Evolutionary conservation across 2,329 filamentous ascomycete species (phyloP).

Genomic region (Karstenula rhodostoma): DNA sequence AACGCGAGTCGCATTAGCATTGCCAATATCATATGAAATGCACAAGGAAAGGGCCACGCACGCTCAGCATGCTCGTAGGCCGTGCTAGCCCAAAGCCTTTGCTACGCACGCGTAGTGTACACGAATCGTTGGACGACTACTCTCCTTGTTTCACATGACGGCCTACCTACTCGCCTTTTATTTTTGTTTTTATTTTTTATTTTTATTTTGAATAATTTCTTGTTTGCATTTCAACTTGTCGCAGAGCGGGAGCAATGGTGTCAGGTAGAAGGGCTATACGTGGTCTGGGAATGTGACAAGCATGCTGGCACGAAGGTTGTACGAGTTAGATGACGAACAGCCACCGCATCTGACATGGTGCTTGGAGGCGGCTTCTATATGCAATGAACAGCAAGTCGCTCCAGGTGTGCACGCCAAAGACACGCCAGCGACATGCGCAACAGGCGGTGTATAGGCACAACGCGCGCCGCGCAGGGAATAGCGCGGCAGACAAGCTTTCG

Average conservation of each 20-base stretch:
- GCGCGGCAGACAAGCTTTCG: conserved; percentile 9
- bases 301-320: not conserved
- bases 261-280: not conserved
- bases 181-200: no score
- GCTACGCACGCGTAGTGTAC: no score
- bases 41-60: conserved; percentile 13
- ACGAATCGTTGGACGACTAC: no score
- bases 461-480: not conserved
- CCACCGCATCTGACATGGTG: not conserved
- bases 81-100: not conserved
- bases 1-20: conserved; percentile 56
- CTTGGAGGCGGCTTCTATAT: not conserved
- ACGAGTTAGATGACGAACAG: not conserved
- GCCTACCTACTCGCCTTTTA: not conserved
- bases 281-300: no score
- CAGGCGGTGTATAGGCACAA: conserved; percentile 8
- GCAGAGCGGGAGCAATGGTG: conserved; percentile 1
- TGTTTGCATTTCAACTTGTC: not conserved
- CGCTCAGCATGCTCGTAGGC: no score
- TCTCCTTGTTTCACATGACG: not conserved
- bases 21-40: conserved; percentile 52
- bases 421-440: conserved; percentile 12
- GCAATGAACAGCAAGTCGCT: not conserved
- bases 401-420: not conserved
- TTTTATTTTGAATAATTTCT: not conserved